A percentile compares a stretch with the other conserved stretches of the same genome.
Conservation (phyloP, 2,329 filamentous ascomycete genomes). For the Curvularia sp. region DNA sequence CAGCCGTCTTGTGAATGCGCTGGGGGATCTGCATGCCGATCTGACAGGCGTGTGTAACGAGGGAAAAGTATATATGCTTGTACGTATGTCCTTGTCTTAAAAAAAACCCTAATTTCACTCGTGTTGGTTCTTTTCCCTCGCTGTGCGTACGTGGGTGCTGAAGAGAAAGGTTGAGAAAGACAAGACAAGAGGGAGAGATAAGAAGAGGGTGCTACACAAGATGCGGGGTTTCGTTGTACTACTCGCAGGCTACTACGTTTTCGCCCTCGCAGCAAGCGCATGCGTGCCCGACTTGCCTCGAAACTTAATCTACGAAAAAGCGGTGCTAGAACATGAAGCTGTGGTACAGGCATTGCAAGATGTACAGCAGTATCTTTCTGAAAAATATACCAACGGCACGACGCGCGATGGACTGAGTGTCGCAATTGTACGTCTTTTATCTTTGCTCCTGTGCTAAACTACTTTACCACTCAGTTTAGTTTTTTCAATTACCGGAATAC, state of each 20-base stretch:
- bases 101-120: not conserved
- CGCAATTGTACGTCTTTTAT: conserved; percentile 32
- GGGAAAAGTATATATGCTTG: not conserved
- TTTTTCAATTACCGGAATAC: not conserved
- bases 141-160: too few relatives aligned
- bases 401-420: conserved; percentile 43
- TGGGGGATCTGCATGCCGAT: not conserved
- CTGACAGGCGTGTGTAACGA: not conserved
- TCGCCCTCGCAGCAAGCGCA: conserved; percentile 11
- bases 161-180: not conserved
- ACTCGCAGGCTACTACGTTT: conserved; percentile 5
- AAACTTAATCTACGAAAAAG: conserved; percentile 27
- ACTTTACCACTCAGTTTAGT: not conserved
- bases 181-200: not conserved
- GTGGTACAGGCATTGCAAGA: conserved; percentile 35
- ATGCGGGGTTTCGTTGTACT: conserved; percentile 9
- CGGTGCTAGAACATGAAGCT: conserved; percentile 29
- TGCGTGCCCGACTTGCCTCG: conserved; percentile 39
- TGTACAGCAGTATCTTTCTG: conserved; percentile 27
- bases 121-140: not conserved
- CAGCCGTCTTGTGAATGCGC: not conserved
- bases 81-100: not conserved
- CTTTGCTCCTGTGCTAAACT: not conserved
- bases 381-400: conserved; percentile 25
- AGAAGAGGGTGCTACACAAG: not conserved